These are phyloP conservation scores for Torulaspora indica DNA, from an alignment of 805 yeast genomes.

Conservation along the genomic window DNA sequence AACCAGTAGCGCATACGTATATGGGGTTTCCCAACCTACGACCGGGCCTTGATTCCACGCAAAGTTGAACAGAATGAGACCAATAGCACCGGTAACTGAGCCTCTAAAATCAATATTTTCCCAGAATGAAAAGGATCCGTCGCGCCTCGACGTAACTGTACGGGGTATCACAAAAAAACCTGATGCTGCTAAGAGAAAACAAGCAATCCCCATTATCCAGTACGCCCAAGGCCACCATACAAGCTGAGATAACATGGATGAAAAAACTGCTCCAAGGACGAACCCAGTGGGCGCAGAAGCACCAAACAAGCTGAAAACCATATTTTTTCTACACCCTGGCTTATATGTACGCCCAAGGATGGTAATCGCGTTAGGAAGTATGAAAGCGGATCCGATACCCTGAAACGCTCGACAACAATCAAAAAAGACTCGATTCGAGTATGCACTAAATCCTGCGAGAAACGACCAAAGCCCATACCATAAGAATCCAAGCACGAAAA, in stretches of 20 bases:
- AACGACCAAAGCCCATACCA: slow-evolving; percentile 58
- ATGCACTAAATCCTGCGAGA: slow-evolving; percentile 49
- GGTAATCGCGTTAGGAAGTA: slow-evolving; percentile 58
- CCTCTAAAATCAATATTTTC: slow-evolving; percentile 42
- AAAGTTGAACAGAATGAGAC: slow-evolving; percentile 53
- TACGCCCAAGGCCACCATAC: slow-evolving; percentile 61
- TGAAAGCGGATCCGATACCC: slow-evolving; percentile 57
- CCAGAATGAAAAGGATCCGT: slow-evolving; percentile 4
- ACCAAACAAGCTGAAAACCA: slow-evolving; percentile 55
- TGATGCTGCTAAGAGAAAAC: slow-evolving; percentile 33
- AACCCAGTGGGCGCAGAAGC: slow-evolving; percentile 63
- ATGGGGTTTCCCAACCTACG: slow-evolving; percentile 54
- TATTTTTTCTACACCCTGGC: slow-evolving; percentile 46
- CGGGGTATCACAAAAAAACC: slow-evolving; percentile 41
- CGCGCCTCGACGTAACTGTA: slow-evolving; percentile 4
- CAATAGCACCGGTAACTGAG: slow-evolving; percentile 47
- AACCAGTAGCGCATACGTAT: slow-evolving; percentile 48
- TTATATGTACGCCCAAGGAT: slow-evolving; percentile 46
- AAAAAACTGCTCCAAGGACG: slow-evolving; percentile 49
- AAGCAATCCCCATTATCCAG: slow-evolving; percentile 44
- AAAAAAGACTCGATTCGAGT: slow-evolving; percentile 48
- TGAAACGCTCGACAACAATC: slow-evolving; percentile 53
- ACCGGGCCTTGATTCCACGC: slow-evolving; percentile 66
- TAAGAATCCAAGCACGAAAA: slow-evolving; percentile 50
- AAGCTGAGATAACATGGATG: slow-evolving; percentile 41